Conservation (phyloP, 2,329 filamentous ascomycete species). For the Hirsutella rhossiliensis region DNA sequence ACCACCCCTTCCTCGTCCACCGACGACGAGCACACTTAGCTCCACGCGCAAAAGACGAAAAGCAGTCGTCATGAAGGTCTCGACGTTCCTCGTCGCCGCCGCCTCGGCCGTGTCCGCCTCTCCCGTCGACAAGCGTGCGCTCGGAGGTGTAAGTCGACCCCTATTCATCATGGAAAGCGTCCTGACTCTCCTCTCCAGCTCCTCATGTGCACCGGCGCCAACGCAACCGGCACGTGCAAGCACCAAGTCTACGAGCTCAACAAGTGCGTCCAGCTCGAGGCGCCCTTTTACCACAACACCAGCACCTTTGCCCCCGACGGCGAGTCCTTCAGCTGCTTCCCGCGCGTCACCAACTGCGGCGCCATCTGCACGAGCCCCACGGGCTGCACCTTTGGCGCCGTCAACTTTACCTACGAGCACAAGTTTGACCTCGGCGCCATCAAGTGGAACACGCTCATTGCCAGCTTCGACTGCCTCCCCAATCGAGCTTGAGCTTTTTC, state of each 20-base stretch:
- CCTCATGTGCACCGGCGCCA: constrained; percentile 36
- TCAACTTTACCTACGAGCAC: constrained; percentile 31
- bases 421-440: constrained; percentile 35
- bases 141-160: constrained; percentile 32
- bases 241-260: constrained; percentile 29
- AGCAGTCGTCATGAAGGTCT: constrained; percentile 17
- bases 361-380: constrained; percentile 35
- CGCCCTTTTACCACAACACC: constrained; percentile 27
- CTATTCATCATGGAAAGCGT: neutral
- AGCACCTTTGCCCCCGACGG: constrained; percentile 39
- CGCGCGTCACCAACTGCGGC: constrained; percentile 26
- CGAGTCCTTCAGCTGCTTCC: constrained; percentile 35
- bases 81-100: constrained; percentile 9
- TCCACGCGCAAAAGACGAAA: too few species aligned
- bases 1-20: too few species aligned
- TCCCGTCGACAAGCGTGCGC: constrained; percentile 25
- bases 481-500: neutral
- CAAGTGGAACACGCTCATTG: constrained; percentile 28
- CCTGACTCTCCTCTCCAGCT: constrained; percentile 20
- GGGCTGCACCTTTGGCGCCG: constrained; percentile 38
- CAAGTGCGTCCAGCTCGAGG: constrained; percentile 32
- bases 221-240: constrained; percentile 34
- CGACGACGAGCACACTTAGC: too few species aligned
- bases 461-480: constrained; percentile 20
- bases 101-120: constrained; percentile 12